These are phyloP conservation scores for Leccinum cinnamomeum DNA, from an alignment of 1,284 basidiomycete genomes.

Conservation along the genomic window DNA sequence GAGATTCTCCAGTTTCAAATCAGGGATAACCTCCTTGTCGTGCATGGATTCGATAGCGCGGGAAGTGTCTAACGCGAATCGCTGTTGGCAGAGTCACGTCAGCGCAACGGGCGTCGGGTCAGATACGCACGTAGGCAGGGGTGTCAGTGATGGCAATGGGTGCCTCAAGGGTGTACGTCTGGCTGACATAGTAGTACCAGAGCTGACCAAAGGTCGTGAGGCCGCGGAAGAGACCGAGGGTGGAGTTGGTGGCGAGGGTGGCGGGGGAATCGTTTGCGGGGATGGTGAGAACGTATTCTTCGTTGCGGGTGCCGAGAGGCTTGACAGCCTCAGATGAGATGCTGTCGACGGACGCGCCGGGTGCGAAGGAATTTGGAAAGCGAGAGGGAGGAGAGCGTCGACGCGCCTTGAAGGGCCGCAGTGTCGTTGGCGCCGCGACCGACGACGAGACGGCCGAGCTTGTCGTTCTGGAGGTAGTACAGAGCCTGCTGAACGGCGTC, in stretches of 20 bases:
- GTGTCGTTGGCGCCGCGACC: conserved; percentile 48
- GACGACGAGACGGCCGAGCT: conserved; percentile 51
- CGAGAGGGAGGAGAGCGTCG: conserved; percentile 37
- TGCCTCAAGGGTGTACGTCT: conserved; percentile 57
- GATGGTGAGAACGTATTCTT: conserved; percentile 66
- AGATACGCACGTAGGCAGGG: conserved; percentile 60
- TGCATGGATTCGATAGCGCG: conserved; percentile 27
- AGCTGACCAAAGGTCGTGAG: conserved; percentile 83
- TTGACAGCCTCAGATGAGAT: conserved; percentile 59
- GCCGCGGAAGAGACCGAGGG: conserved; percentile 78
- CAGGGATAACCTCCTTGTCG: no score
- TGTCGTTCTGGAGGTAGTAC: conserved; percentile 45
- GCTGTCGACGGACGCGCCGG: conserved; percentile 34
- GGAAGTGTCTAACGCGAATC: conserved; percentile 80
- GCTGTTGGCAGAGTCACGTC: conserved; percentile 39
- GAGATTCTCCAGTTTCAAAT: no score
- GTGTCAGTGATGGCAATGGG: conserved; percentile 62
- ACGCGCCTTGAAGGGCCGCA: conserved; percentile 31
- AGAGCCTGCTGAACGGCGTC: conserved; percentile 44
- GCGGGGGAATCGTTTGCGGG: conserved; percentile 62
- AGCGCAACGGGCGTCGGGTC: not conserved
- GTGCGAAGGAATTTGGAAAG: conserved; percentile 39
- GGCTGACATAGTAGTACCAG: conserved; percentile 56
- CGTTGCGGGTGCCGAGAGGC: conserved; percentile 54
- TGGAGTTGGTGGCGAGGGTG: conserved; percentile 61